Conservation (phyloP, 495 filamentous ascomycete genomes). For the Trichoderma asperelloides region DNA sequence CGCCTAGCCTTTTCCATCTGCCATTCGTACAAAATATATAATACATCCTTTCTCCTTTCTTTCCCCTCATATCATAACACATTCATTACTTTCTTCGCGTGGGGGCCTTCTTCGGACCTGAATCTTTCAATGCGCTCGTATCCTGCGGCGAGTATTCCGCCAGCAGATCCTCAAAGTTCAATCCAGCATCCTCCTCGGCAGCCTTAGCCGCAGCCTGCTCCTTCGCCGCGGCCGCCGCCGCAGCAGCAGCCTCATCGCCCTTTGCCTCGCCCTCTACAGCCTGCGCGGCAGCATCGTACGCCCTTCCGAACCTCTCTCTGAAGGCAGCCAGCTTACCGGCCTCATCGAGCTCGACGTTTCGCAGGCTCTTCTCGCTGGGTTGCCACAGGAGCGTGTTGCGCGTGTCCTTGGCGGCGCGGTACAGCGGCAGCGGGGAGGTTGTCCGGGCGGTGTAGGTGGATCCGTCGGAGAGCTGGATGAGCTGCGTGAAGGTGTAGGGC, state of each 20-base stretch:
- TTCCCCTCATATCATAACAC: background rate
- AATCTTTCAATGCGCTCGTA: constrained; percentile 7
- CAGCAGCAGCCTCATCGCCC: constrained; percentile 31
- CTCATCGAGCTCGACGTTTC: constrained; percentile 90
- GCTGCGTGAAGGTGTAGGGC: constrained; percentile 94
- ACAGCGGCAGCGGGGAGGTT: constrained; percentile 70
- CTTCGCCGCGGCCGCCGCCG: constrained; percentile 28
- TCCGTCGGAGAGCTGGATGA: constrained; percentile 90
- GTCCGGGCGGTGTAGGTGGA: constrained; percentile 80
- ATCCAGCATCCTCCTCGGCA: constrained; percentile 15
- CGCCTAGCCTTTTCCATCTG: background rate
- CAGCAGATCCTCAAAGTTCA: constrained; percentile 64
- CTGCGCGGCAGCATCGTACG: constrained; percentile 33
- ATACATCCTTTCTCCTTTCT: too few species aligned
- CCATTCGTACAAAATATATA: background rate
- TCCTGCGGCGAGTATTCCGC: constrained; percentile 46
- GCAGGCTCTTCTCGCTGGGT: constrained; percentile 63
- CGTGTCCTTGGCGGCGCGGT: constrained; percentile 71
- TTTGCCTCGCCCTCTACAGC: constrained; percentile 18
- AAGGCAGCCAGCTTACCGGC: constrained; percentile 84
- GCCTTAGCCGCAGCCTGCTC: background rate
- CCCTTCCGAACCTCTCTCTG: constrained; percentile 69
- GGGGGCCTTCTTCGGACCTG: constrained; percentile 15
- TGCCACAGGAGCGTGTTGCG: constrained; percentile 89
- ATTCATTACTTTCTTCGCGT: constrained; percentile 18